Evolutionary conservation across 306 rosid species (phyloP), one percentile per base, ranked within the genome.

Genomic region (Castanospermum australe): DNA sequence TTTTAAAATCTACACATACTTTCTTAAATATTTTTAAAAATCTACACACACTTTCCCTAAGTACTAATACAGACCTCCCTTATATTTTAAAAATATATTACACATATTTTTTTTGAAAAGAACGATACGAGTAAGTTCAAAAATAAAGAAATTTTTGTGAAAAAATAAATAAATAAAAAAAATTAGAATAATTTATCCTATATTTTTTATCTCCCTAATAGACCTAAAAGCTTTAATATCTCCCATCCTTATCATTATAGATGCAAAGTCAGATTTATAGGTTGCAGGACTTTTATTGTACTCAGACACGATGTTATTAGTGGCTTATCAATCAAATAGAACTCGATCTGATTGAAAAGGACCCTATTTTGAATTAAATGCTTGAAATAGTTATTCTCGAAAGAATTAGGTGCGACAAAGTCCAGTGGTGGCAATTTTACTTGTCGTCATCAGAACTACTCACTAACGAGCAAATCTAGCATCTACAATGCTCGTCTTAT

Each of bases 311-410:
- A 70, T 47, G 8, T 7, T 50, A 9, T 70, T 62, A 4, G 76
- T 70, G 5, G 44, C 6, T 22, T 42, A 45, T 24, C 76, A 62
- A 8, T 25, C 48, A 17, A 70, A 50, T 12, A 70, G 62, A 10
- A 45, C 60, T 30, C 28, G 62, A 17, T 70, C 76, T 1, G 76
- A 45, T 50, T 24, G 38, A 70, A 70, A 13, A 83, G 80, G 33
- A 83, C 86, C 75, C 78, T 83, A 66, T 73, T 78, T 36, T 78
- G 76, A 7, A 83, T 55, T 61, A 83, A 57, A 45, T 83, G 65
- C 33, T 77, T 83, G 32, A 52, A 83, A 71, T 78, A 83, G 18
- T 78, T 78, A 51, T 73, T 63, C 79, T 78, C 86, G 13, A 83
- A 78, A 0, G 74, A 74, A 20, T 82, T 82, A 2, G 79, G 86